These are phyloP conservation scores for Erodium trifolium DNA, from an alignment of 441 rosid genomes.

Conservation along the genomic window DNA sequence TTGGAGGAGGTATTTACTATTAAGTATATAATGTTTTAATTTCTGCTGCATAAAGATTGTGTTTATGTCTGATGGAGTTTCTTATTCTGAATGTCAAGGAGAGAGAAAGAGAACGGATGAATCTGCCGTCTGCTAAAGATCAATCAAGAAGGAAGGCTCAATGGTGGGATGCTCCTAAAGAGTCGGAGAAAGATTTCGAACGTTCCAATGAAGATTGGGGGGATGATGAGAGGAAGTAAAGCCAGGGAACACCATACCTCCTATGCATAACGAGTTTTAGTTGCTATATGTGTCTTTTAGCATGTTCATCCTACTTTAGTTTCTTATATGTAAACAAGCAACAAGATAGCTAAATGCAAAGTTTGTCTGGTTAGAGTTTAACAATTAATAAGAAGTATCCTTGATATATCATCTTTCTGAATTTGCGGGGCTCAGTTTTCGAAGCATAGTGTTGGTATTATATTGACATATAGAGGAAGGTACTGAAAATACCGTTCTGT, in stretches of 20 bases:
- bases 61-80: conserved; percentile 12
- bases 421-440: too few relatives aligned
- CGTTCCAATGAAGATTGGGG: conserved; percentile 31
- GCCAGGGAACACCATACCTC: too few relatives aligned
- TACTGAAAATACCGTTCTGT: neutral
- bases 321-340: neutral
- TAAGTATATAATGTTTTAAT: neutral
- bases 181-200: conserved; percentile 24
- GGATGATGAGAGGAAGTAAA: conserved; percentile 24
- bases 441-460: too few relatives aligned
- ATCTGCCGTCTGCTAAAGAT: conserved; percentile 33
- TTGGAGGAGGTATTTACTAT: conserved; percentile 34
- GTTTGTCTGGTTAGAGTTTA: too few relatives aligned
- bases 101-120: conserved; percentile 20
- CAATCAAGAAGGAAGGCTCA: conserved; percentile 26
- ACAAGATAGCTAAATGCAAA: neutral
- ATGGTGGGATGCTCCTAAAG: conserved; percentile 26
- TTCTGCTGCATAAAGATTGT: neutral
- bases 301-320: neutral
- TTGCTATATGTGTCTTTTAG: too few relatives aligned
- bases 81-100: conserved; percentile 23
- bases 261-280: too few relatives aligned
- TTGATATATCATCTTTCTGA: too few relatives aligned
- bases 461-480: neutral
- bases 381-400: too few relatives aligned